Evolutionary conservation across 768 basidiomycete genomes (phyloP), one percentile per base, ranked within the genome.

Genomic region (Candolleomyces eurysporus): DNA sequence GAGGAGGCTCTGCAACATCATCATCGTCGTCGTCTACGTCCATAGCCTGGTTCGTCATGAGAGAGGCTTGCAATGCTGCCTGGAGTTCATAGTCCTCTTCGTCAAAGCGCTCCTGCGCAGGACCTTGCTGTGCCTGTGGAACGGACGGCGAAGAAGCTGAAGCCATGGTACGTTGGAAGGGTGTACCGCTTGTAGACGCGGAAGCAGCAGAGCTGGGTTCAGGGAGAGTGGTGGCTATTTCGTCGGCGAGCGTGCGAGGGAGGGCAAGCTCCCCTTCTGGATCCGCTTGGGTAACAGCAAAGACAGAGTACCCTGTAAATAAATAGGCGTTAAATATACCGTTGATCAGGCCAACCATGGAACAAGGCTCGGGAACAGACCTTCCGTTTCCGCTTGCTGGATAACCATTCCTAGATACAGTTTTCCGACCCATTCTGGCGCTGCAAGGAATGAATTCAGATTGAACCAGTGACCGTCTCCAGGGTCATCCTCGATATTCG

Each of bases 81-180:
- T 97, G 95, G 2, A 96, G 82, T 61, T 93, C 91, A 66, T 87
- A 82, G 71, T 97, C 94, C 68, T 94, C 94, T 64, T 93, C 90
- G 61, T 91, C 93, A 49, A 90, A 75, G 3, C 77, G 83, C 9
- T 63, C 60, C 26, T 16, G 14, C 6, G 21, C 1, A 73, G 62
- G 19, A 50, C 60, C 19, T 53, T 57, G 26, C 30, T 39, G 61
- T 39, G 46, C 40, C 68, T 61, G n/a, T 21, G n/a, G 2, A 46
- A 21, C 16, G 26, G 30, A 36, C 22, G 48, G 32, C 13, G 53
- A 39, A 19, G 61, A 60, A 11, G 51, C 6, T 36, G 36, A 36
- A 10, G 14, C 22, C 48, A 57, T 51, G n/a, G 46, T 50, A n/a
- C 56, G 26, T 62, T 60, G 48, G 53, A 55, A 30, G 60, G 22